Conservation (phyloP, 495 filamentous ascomycete genomes). For the Neurospora discreta region DNA sequence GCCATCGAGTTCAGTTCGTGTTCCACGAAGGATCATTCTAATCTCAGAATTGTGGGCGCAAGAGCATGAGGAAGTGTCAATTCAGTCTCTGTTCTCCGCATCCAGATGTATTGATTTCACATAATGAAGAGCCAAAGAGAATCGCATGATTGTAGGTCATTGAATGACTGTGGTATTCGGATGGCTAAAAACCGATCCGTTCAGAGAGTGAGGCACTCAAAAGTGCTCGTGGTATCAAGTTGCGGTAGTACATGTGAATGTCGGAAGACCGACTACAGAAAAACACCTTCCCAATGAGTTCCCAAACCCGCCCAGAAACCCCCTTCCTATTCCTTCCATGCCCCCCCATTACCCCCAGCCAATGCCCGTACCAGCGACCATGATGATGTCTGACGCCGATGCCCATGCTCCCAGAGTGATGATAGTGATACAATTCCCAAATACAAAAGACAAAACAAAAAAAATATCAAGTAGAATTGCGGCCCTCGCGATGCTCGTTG, state of each 20-base stretch:
- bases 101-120: neutral
- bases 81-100: neutral
- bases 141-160: neutral
- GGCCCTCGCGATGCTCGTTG: constrained; percentile 11
- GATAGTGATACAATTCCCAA: neutral
- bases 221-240: neutral
- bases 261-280: neutral
- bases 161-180: neutral
- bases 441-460: neutral
- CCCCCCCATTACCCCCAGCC: neutral
- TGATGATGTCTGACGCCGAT: constrained; percentile 1
- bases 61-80: neutral
- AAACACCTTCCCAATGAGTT: neutral
- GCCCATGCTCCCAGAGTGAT: neutral
- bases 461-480: neutral
- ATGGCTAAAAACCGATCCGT: neutral
- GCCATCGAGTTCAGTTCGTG: neutral
- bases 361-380: neutral
- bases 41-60: neutral
- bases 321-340: neutral
- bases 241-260: neutral
- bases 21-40: neutral
- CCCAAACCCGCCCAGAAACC: neutral
- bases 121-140: neutral
- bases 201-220: neutral